A percentile compares a stretch with the other conserved stretches of the same genome.
phyloP scores from a whole-genome alignment of 2,329 filamentous ascomycete species.

The Epichloe glyceriae region DNA sequence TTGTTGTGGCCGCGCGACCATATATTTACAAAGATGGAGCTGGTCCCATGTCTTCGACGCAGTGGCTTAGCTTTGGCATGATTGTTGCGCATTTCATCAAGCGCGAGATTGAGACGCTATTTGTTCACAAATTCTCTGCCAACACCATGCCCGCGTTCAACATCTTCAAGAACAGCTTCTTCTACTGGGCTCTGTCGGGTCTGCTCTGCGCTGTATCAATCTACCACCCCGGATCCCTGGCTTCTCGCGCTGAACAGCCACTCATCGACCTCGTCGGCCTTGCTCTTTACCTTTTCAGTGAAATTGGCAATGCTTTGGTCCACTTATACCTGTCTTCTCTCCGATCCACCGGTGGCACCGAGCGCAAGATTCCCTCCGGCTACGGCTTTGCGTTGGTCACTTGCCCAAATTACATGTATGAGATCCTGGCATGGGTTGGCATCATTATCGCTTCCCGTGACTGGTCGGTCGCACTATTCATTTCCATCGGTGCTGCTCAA shows the following conservation, averaged over 20 bases:
- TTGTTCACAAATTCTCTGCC: slow-evolving; percentile 87
- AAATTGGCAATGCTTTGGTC: slow-evolving; percentile 67
- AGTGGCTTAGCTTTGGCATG: slow-evolving; percentile 62
- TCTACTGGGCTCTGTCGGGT: slow-evolving; percentile 86
- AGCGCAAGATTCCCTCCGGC: slow-evolving; percentile 76
- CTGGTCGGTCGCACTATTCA: slow-evolving; percentile 67
- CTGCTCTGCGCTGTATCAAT: slow-evolving; percentile 72
- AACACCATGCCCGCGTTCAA: slow-evolving; percentile 86
- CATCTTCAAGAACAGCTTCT: slow-evolving; percentile 87
- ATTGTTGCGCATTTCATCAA: slow-evolving; percentile 80
- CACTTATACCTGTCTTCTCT: slow-evolving; percentile 70
- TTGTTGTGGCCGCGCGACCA: slow-evolving; percentile 58
- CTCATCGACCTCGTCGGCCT: slow-evolving; percentile 53
- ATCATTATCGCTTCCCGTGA: slow-evolving; percentile 69
- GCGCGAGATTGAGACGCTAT: slow-evolving; percentile 88
- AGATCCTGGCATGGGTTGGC: slow-evolving; percentile 75
- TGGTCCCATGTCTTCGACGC: slow-evolving; percentile 46
- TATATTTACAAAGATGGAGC: slow-evolving; percentile 38
- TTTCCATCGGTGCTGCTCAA: slow-evolving; percentile 55
- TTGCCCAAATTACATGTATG: slow-evolving; percentile 95
- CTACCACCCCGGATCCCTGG: slow-evolving; percentile 62
- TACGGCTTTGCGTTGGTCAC: slow-evolving; percentile 80
- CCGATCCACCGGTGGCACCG: slow-evolving; percentile 65
- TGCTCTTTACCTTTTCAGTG: slow-evolving; percentile 61
- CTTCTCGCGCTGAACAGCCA: slow-evolving; percentile 39